phyloP scores from a whole-genome alignment of 129 eudicot genomes.

The Tagetes patula region DNA sequence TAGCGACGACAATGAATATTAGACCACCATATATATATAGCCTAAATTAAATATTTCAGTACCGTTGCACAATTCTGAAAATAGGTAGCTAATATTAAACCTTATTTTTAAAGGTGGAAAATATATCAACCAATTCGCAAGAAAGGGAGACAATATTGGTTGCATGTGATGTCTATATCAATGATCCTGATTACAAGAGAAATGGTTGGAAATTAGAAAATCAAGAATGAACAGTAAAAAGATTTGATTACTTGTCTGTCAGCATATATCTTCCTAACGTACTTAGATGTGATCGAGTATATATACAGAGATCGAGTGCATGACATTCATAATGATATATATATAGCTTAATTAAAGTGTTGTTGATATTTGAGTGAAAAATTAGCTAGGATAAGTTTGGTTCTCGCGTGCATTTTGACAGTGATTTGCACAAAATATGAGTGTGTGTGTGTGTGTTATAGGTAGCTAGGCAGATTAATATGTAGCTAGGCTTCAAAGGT shows the following conservation, averaged over 20 bases:
- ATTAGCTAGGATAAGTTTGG: neutral
- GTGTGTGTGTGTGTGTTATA: neutral
- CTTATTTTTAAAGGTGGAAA: neutral
- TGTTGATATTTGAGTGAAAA: neutral
- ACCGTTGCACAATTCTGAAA: neutral
- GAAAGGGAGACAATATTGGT: neutral
- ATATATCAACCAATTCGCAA: neutral
- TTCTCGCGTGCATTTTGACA: neutral
- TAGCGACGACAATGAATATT: no score
- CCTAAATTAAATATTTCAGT: no score
- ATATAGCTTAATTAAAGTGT: neutral
- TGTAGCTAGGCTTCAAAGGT: neutral
- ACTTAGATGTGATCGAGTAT: neutral
- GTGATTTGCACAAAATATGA: neutral
- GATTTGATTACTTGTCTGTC: neutral
- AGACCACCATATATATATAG: no score
- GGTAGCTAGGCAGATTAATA: no score
- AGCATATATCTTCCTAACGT: neutral
- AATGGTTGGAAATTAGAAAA: neutral
- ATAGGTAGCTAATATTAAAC: neutral
- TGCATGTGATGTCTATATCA: neutral
- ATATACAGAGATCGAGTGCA: neutral
- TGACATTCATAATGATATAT: no score
- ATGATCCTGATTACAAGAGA: slow-evolving; percentile 13
- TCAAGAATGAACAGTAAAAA: neutral